phyloP scores from a whole-genome alignment of 2,329 filamentous ascomycete genomes.

The Leptographium radiaticola region DNA sequence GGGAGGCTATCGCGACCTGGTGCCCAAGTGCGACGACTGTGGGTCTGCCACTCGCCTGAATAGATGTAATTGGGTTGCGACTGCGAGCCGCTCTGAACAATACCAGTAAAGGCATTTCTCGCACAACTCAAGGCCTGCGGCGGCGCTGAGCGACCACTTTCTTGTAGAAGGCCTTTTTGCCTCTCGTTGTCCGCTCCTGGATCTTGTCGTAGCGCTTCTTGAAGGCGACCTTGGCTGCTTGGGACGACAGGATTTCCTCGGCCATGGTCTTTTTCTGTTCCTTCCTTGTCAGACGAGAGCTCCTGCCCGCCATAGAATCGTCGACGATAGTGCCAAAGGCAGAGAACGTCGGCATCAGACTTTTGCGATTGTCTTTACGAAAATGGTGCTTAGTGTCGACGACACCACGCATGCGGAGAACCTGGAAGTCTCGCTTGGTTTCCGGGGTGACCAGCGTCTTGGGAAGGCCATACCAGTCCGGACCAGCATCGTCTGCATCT shows the following conservation, averaged over 20 bases:
- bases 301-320: constrained; percentile 80
- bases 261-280: constrained; percentile 79
- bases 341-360: constrained; percentile 65
- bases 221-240: constrained; percentile 57
- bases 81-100: neutral
- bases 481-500: constrained; percentile 49
- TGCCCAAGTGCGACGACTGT: neutral
- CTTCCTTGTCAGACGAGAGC: constrained; percentile 67
- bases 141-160: constrained; percentile 43
- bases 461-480: constrained; percentile 79
- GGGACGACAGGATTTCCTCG: constrained; percentile 64
- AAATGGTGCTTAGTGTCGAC: constrained; percentile 83
- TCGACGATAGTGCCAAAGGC: constrained; percentile 82
- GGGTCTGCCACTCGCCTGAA: neutral
- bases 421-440: constrained; percentile 68
- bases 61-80: neutral
- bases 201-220: constrained; percentile 80
- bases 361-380: constrained; percentile 69
- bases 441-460: constrained; percentile 73
- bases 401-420: constrained; percentile 78
- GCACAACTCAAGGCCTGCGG: constrained; percentile 9
- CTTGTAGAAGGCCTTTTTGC: constrained; percentile 84
- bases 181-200: constrained; percentile 68
- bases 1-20: neutral
- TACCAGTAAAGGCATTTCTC: neutral